Evolutionary conservation across 352 stramenopile genomes (phyloP).

Genomic region (Achlya hypogyna): DNA sequence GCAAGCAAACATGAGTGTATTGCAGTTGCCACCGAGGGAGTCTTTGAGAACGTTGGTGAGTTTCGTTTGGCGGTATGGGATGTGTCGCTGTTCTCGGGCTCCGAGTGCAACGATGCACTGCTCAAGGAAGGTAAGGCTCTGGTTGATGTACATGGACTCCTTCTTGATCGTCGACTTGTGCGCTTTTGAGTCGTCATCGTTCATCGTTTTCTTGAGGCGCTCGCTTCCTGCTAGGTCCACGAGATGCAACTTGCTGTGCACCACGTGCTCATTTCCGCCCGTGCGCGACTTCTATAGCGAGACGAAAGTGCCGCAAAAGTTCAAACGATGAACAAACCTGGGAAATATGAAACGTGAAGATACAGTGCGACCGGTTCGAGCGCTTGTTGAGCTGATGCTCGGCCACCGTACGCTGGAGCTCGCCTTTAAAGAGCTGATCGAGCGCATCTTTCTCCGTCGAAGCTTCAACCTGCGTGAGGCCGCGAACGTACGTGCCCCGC

Average conservation of each 20-base stretch:
- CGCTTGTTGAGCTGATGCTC: constrained; percentile 91
- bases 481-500: constrained; percentile 74
- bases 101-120: constrained; percentile 89
- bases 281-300: constrained; percentile 41
- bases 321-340: constrained; percentile 42
- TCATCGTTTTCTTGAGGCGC: constrained; percentile 89
- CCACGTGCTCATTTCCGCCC: constrained; percentile 60
- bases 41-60: constrained; percentile 91
- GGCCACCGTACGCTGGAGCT: constrained; percentile 88
- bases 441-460: constrained; percentile 79
- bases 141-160: constrained; percentile 97
- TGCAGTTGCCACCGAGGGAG: constrained; percentile 92
- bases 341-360: constrained; percentile 89
- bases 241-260: constrained; percentile 88
- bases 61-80: constrained; percentile 93
- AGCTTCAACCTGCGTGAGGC: constrained; percentile 78
- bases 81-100: constrained; percentile 56
- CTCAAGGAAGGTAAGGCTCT: constrained; percentile 92
- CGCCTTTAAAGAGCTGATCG: constrained; percentile 87
- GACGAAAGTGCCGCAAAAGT: constrained; percentile 32
- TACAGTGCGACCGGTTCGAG: constrained; percentile 89
- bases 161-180: constrained; percentile 85
- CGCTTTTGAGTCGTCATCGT: constrained; percentile 29
- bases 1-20: constrained; percentile 92
- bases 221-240: constrained; percentile 94